Conservation (phyloP, 306 rosid genomes). For the Potentilla sterilis region DNA sequence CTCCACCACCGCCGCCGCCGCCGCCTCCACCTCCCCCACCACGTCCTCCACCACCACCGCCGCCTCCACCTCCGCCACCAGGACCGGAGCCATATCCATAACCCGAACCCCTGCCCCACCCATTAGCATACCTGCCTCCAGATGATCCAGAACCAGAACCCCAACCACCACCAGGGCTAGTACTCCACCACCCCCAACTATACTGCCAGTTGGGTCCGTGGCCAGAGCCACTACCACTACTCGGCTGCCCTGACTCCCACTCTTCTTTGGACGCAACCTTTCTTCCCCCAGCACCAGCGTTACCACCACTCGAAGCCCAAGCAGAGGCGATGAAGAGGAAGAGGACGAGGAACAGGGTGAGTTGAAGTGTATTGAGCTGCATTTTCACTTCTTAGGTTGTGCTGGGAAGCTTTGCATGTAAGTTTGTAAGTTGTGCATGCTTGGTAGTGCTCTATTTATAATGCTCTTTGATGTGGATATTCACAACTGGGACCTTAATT, state of each 20-base stretch:
- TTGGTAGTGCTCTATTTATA: conserved; percentile 42
- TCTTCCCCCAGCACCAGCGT: conserved; percentile 24
- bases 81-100: conserved; percentile 61
- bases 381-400: conserved; percentile 34
- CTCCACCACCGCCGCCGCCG: background rate
- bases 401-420: conserved; percentile 15
- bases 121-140: conserved; percentile 48
- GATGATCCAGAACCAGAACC: conserved; percentile 85
- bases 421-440: conserved; percentile 28
- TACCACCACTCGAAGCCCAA: conserved; percentile 1
- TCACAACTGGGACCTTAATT: background rate
- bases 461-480: conserved; percentile 27
- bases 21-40: conserved; percentile 6
- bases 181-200: conserved; percentile 87
- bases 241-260: conserved; percentile 40
- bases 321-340: conserved; percentile 33
- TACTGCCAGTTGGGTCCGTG: conserved; percentile 77
- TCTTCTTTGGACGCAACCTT: conserved; percentile 20
- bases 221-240: conserved; percentile 58
- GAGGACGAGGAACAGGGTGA: conserved; percentile 26
- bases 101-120: conserved; percentile 45
- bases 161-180: conserved; percentile 61
- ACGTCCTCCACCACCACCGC: conserved; percentile 53
- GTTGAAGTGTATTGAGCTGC: conserved; percentile 25
- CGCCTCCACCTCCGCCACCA: conserved; percentile 49